Percentiles rank a stretch among this genome's conserved stretches.
These are phyloP conservation scores for Grifola frondosa DNA, from an alignment of 1,284 basidiomycete species.

Conservation along the genomic window DNA sequence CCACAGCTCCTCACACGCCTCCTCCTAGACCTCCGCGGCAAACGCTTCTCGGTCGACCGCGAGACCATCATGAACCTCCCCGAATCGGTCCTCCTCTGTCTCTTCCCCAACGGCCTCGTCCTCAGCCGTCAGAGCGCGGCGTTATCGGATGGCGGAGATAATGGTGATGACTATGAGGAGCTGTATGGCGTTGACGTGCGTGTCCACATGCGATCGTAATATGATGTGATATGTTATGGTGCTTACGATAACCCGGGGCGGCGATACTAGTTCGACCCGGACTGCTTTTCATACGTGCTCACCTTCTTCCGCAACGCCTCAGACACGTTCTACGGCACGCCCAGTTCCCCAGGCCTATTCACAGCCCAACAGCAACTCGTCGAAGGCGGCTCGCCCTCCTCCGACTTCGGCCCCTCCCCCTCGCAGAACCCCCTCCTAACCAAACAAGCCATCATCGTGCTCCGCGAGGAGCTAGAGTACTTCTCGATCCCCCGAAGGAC, in stretches of 20 bases:
- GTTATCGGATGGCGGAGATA: slow-evolving; percentile 69
- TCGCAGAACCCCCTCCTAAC: slow-evolving; percentile 89
- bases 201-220: slow-evolving; percentile 27
- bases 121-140: slow-evolving; percentile 83
- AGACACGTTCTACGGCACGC: slow-evolving; percentile 90
- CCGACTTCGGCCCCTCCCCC: slow-evolving; percentile 62
- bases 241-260: slow-evolving; percentile 7
- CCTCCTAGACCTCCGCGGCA: slow-evolving; percentile 89
- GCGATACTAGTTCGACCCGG: slow-evolving; percentile 84
- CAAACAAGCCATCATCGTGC: slow-evolving; percentile 98
- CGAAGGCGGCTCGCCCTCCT: slow-evolving; percentile 52
- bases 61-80: slow-evolving; percentile 99
- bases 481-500: slow-evolving; percentile 90
- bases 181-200: slow-evolving; percentile 94
- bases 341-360: slow-evolving; percentile 70
- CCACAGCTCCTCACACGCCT: slow-evolving; percentile 84
- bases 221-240: slow-evolving; percentile 7
- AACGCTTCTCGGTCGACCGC: slow-evolving; percentile 92
- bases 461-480: slow-evolving; percentile 97
- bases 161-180: slow-evolving; percentile 90
- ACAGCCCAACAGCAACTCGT: slow-evolving; percentile 79
- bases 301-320: slow-evolving; percentile 89
- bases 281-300: slow-evolving; percentile 93
- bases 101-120: slow-evolving; percentile 97
- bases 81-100: slow-evolving; percentile 93